phyloP scores from a whole-genome alignment of 805 yeast species.

The Metschnikowia chrysomelidarum region DNA sequence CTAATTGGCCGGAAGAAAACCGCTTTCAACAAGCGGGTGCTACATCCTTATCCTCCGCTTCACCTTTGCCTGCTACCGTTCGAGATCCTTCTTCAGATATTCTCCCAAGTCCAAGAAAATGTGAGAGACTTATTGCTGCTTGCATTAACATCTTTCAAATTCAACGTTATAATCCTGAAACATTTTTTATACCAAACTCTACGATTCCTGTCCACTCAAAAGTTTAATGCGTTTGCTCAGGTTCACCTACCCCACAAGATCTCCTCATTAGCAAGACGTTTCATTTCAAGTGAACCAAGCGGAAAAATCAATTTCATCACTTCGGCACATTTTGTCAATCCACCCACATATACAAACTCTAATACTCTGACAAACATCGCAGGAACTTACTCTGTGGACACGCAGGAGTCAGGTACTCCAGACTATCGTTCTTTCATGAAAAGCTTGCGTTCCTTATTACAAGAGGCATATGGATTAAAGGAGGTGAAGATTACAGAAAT shows the following conservation, averaged over 20 bases:
- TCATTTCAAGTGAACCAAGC: constrained; percentile 26
- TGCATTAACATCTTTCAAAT: constrained; percentile 36
- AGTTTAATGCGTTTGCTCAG: constrained; percentile 37
- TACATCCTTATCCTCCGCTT: constrained; percentile 23
- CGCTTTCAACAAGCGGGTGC: constrained; percentile 12
- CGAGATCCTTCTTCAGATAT: constrained; percentile 40
- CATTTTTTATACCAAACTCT: constrained; percentile 37
- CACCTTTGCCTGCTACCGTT: constrained; percentile 42
- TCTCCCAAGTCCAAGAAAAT: constrained; percentile 25
- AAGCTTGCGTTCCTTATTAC: constrained; percentile 33
- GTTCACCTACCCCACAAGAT: constrained; percentile 28
- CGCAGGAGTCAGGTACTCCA: constrained; percentile 16
- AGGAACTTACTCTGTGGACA: constrained; percentile 35
- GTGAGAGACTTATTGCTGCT: constrained; percentile 15
- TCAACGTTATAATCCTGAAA: constrained; percentile 35
- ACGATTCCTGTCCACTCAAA: constrained; percentile 22
- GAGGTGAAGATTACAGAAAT: constrained; percentile 43
- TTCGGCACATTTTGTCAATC: constrained; percentile 30
- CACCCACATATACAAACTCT: constrained; percentile 27
- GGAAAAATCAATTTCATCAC: constrained; percentile 32
- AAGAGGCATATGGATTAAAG: constrained; percentile 46
- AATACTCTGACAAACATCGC: constrained; percentile 31
- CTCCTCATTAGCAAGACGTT: constrained; percentile 22
- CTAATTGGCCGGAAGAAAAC: constrained; percentile 38
- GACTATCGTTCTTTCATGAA: constrained; percentile 27